Evolutionary conservation across 2,329 filamentous ascomycete genomes (phyloP).

Genomic region (Colletotrichum tropicale): DNA sequence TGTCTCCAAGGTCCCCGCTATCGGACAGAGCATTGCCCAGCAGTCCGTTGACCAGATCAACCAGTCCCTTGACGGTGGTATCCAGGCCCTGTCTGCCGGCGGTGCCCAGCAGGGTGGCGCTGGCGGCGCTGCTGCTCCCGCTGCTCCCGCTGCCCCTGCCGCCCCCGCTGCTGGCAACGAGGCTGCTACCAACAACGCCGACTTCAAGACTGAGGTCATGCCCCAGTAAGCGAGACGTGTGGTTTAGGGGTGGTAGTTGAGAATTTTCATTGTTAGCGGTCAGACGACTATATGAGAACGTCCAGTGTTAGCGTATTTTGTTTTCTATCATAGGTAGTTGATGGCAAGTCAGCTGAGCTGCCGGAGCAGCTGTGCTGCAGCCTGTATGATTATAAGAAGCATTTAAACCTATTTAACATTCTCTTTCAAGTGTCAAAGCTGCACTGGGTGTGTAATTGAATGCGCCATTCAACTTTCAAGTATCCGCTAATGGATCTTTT

Average conservation of each 20-base stretch:
- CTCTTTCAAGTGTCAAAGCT: not conserved
- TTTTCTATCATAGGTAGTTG: not conserved
- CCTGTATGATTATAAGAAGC: not conserved
- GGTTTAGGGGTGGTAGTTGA: not conserved
- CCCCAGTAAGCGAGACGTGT: not conserved
- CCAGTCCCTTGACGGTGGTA: conserved; percentile 23
- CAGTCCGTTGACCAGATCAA: conserved; percentile 28
- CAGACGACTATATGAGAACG: not conserved
- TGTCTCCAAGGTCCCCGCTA: conserved; percentile 29
- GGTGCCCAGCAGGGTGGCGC: not conserved
- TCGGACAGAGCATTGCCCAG: conserved; percentile 31
- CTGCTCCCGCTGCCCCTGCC: not conserved
- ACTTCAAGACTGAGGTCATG: conserved; percentile 16
- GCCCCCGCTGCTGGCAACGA: not conserved
- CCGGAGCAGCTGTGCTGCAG: conserved; percentile 15
- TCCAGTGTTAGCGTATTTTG: not conserved
- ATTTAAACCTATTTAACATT: not conserved
- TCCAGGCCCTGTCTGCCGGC: conserved; percentile 18
- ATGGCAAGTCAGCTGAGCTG: conserved; percentile 12
- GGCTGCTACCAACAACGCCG: not conserved
- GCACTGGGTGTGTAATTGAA: too few relatives aligned
- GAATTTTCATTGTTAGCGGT: not conserved
- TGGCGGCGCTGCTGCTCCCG: not conserved
- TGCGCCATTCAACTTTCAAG: too few relatives aligned
- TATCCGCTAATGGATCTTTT: too few relatives aligned